These are phyloP conservation scores for Monosporozyma servazzii DNA, from an alignment of 805 yeast genomes.

Conservation along the genomic window DNA sequence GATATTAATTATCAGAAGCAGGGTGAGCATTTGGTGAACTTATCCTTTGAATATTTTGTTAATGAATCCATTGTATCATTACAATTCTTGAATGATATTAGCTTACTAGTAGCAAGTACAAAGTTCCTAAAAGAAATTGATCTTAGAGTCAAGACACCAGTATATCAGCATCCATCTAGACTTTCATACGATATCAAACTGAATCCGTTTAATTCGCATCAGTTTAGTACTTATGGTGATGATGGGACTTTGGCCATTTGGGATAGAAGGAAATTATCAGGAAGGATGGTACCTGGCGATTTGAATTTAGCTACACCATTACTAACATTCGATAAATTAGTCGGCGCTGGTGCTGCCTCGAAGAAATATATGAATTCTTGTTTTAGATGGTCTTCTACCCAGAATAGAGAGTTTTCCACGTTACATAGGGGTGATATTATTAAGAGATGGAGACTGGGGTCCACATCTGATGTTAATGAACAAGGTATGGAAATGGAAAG, in stretches of 20 bases:
- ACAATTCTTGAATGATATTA: conserved; percentile 53
- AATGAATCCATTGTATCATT: conserved; percentile 70
- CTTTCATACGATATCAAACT: conserved; percentile 58
- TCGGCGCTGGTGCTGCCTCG: conserved; percentile 47
- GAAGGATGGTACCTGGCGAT: conserved; percentile 17
- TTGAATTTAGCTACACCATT: conserved; percentile 43
- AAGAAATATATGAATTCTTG: conserved; percentile 55
- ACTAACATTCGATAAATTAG: conserved; percentile 49
- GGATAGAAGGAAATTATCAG: conserved; percentile 58
- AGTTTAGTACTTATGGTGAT: conserved; percentile 69
- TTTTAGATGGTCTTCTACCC: conserved; percentile 55
- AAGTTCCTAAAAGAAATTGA: conserved; percentile 75
- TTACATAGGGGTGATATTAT: conserved; percentile 69
- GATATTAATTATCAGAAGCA: conserved; percentile 54
- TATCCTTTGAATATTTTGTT: conserved; percentile 49
- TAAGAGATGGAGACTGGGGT: conserved; percentile 72
- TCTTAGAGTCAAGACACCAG: conserved; percentile 52
- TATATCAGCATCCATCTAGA: conserved; percentile 66
- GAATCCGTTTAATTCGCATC: conserved; percentile 58
- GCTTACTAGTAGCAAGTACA: conserved; percentile 63
- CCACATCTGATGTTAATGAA: conserved; percentile 33
- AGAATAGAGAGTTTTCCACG: conserved; percentile 68
- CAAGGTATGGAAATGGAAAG: conserved; percentile 37
- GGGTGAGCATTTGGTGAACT: conserved; percentile 44
- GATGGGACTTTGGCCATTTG: conserved; percentile 79